A percentile compares a stretch with the other conserved stretches of the same genome.
These are phyloP conservation scores for Batrachochytrium dendrobatidis DNA, from an alignment of 371 early-diverging fungal genomes.

Conservation along the genomic window DNA sequence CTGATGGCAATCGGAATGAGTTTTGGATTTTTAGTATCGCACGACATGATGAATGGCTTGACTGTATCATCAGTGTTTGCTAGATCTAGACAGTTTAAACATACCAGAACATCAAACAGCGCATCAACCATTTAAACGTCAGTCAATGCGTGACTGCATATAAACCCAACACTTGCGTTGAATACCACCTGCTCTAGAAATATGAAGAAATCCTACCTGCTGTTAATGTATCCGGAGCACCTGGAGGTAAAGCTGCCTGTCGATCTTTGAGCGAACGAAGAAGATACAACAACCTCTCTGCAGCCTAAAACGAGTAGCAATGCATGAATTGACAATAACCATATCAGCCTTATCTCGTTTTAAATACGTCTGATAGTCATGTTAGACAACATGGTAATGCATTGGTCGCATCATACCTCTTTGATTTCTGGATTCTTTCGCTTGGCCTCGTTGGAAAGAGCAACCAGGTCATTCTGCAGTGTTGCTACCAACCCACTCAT, in stretches of 20 bases:
- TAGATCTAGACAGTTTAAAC: slow-evolving; percentile 58
- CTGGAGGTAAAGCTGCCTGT: slow-evolving; percentile 8
- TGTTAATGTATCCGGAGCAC: not conserved
- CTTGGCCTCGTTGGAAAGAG: slow-evolving; percentile 82
- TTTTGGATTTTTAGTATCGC: slow-evolving; percentile 80
- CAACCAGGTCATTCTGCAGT: slow-evolving; percentile 75
- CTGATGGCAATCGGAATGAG: slow-evolving; percentile 80
- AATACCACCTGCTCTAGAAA: no score
- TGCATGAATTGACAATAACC: no score
- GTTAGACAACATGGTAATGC: slow-evolving; percentile 9
- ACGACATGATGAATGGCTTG: slow-evolving; percentile 83
- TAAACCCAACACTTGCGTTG: slow-evolving; percentile 12
- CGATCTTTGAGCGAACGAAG: slow-evolving; percentile 33
- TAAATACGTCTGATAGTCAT: slow-evolving; percentile 6
- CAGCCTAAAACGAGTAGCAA: slow-evolving; percentile 28
- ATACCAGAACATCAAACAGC: no score
- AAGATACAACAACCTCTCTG: slow-evolving; percentile 41
- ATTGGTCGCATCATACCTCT: slow-evolving; percentile 56
- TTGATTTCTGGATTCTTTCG: slow-evolving; percentile 91
- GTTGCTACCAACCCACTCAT: slow-evolving; percentile 37
- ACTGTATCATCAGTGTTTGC: slow-evolving; percentile 74
- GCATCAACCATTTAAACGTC: not conserved
- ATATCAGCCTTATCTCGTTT: not conserved
- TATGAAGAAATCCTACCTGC: no score
- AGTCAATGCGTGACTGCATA: not conserved